Evolutionary conservation across 441 rosid genomes (phyloP), one percentile per base, ranked within the genome.

Genomic region (Populus trichocarpa): DNA sequence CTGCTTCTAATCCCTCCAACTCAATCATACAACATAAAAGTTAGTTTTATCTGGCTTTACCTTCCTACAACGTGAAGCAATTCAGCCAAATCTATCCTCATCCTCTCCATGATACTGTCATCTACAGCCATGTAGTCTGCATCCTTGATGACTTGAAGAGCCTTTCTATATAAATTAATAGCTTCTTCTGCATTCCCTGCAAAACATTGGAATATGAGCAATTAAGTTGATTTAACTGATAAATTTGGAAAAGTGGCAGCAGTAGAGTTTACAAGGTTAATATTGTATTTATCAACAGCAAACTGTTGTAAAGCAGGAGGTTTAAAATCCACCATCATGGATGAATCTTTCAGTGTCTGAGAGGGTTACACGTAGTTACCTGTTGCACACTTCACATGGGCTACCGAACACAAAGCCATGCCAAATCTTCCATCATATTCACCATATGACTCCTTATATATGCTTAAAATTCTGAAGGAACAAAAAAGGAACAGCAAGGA

Each of bases 21-120:
- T 46, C 57, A 12, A 46, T 46, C 57, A 13, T 4, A 46, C 57
- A 46, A 14, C 57, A 14, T 46, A 4, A 46, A 46, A 5, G 18
- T 4, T 14, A 46, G 57, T 46, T 46, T 76, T 5, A 70, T 53
- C 57, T 0, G 50, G 35, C 33, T 68, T 73, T 85, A 92, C 99
- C 98, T 93, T 80, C 95, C 99, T 5, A 88, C 96, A 75, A 81
- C 86, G 85, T 93, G 97, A 82, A 93, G 98, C 77, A 92, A 70
- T 83, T 93, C 99, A 26, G 95, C 98, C 84, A 95, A 88, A 83
- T 95, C 97, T 86, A 90, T 88, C 83, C 92, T 90, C 92, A 95
- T 85, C 81, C 86, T 91, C 87, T 88, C 97, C 88, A 93, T 81
- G 72, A 89, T 32, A 72, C 80, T 66, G 72, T 93, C 89, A 81